Conservation (phyloP, 805 yeast species). For the Lachancea dasiensis region DNA sequence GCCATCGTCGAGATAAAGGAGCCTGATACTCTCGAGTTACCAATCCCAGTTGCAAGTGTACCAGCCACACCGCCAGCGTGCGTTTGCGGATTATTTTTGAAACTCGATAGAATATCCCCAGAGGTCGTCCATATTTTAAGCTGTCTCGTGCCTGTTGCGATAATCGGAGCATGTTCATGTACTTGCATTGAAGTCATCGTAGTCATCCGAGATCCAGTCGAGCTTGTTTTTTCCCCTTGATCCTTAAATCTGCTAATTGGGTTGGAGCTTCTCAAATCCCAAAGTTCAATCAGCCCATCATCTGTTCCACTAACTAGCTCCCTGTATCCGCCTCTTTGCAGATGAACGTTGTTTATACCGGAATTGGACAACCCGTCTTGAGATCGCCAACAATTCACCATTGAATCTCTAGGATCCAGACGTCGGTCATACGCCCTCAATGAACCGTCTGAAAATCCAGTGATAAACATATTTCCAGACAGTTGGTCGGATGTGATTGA, state of each 20-base stretch:
- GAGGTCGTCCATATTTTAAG: slow-evolving; percentile 81
- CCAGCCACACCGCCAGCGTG: slow-evolving; percentile 26
- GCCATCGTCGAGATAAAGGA: slow-evolving; percentile 58
- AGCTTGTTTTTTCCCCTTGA: slow-evolving; percentile 31
- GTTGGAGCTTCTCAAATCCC: slow-evolving; percentile 79
- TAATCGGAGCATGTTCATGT: slow-evolving; percentile 95
- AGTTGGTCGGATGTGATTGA: slow-evolving; percentile 92
- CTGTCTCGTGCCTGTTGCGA: slow-evolving; percentile 79
- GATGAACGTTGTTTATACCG: slow-evolving; percentile 71
- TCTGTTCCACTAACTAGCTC: slow-evolving; percentile 80
- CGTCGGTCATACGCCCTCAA: slow-evolving; percentile 88
- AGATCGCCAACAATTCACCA: slow-evolving; percentile 70
- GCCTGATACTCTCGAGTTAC: slow-evolving; percentile 26
- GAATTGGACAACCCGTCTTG: slow-evolving; percentile 36
- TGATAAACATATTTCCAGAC: slow-evolving; percentile 82
- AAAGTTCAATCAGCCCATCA: slow-evolving; percentile 76
- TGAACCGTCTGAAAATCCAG: slow-evolving; percentile 90
- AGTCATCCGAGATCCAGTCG: slow-evolving; percentile 16
- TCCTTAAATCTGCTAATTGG: slow-evolving; percentile 67
- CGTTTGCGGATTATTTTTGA: slow-evolving; percentile 37
- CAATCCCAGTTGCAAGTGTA: slow-evolving; percentile 30
- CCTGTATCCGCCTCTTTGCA: slow-evolving; percentile 95
- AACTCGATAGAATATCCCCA: slow-evolving; percentile 63
- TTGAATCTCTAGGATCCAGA: slow-evolving; percentile 73
- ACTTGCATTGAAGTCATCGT: slow-evolving; percentile 63